These are phyloP conservation scores for Beauveria brongniartii DNA, from an alignment of 2,329 filamentous ascomycete species.

Conservation along the genomic window DNA sequence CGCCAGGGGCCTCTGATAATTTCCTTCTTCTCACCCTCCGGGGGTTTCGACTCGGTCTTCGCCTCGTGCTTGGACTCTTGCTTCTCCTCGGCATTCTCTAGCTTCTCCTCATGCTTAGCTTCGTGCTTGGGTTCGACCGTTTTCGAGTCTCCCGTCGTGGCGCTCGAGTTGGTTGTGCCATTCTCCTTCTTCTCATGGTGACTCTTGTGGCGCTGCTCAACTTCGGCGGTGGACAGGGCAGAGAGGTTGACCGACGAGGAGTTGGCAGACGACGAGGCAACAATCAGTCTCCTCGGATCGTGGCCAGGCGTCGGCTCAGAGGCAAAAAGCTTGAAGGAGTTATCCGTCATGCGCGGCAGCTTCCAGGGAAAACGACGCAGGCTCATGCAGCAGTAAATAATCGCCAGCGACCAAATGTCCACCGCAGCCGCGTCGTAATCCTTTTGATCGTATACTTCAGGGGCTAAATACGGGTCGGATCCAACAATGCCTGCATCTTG, in stretches of 20 bases:
- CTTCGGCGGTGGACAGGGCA: slow-evolving; percentile 31
- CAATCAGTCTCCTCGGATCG: slow-evolving; percentile 45
- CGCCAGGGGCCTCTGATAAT: slow-evolving; percentile 90
- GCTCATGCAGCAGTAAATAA: slow-evolving; percentile 99
- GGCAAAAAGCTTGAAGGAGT: slow-evolving; percentile 89
- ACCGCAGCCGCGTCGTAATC: slow-evolving; percentile 91
- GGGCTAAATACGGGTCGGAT: slow-evolving; percentile 91
- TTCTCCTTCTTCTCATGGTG: slow-evolving; percentile 17
- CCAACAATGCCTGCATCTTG: slow-evolving; percentile 53
- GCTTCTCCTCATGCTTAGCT: slow-evolving; percentile 19
- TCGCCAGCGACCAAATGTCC: slow-evolving; percentile 96
- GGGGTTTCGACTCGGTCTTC: slow-evolving; percentile 10
- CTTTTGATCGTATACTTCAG: slow-evolving; percentile 88
- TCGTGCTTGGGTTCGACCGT: neutral
- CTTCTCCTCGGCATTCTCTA: slow-evolving; percentile 20
- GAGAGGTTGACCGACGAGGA: slow-evolving; percentile 36
- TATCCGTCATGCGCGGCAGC: slow-evolving; percentile 81
- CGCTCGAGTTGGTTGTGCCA: slow-evolving; percentile 10
- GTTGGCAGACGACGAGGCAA: slow-evolving; percentile 24
- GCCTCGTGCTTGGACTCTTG: slow-evolving; percentile 15
- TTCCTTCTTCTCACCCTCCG: slow-evolving; percentile 50
- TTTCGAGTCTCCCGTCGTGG: slow-evolving; percentile 5
- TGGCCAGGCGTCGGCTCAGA: slow-evolving; percentile 72
- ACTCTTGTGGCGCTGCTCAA: slow-evolving; percentile 23
- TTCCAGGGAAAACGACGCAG: slow-evolving; percentile 95